Conservation (phyloP, 257 asterid species). For the Phtheirospermum japonicum region DNA sequence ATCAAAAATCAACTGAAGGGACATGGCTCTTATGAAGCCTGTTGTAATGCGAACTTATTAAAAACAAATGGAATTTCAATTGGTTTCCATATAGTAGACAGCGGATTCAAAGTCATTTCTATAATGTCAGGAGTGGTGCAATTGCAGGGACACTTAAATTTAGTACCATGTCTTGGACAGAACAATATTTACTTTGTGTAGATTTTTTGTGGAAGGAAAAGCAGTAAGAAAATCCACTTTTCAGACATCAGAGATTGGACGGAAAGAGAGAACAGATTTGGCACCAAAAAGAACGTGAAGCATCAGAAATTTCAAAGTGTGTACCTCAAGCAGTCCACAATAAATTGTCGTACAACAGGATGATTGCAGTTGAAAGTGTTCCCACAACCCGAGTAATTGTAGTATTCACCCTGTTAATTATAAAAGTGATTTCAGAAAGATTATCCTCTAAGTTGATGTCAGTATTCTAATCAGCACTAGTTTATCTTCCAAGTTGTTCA, state of each 20-base stretch:
- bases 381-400: constrained; percentile 99
- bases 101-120: neutral
- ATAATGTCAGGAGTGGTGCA: neutral
- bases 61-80: neutral
- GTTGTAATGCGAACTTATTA: neutral
- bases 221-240: constrained; percentile 16
- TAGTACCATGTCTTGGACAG: neutral
- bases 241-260: neutral
- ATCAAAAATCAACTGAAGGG: constrained; percentile 7
- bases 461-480: constrained; percentile 15
- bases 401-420: constrained; percentile 82
- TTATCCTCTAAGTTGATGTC: constrained; percentile 8
- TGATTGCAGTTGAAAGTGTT: constrained; percentile 98
- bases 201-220: constrained; percentile 9
- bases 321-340: constrained; percentile 89
- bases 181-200: neutral
- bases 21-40: constrained; percentile 7
- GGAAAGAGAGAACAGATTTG: neutral
- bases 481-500: neutral
- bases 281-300: constrained; percentile 13
- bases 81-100: constrained; percentile 1
- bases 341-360: constrained; percentile 84
- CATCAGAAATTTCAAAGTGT: constrained; percentile 15
- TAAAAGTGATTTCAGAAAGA: constrained; percentile 21
- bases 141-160: neutral